Percentiles rank a stretch among this genome's conserved stretches.
phyloP scores from a whole-genome alignment of 768 basidiomycete species.

The Lactarius sanguifluus region DNA sequence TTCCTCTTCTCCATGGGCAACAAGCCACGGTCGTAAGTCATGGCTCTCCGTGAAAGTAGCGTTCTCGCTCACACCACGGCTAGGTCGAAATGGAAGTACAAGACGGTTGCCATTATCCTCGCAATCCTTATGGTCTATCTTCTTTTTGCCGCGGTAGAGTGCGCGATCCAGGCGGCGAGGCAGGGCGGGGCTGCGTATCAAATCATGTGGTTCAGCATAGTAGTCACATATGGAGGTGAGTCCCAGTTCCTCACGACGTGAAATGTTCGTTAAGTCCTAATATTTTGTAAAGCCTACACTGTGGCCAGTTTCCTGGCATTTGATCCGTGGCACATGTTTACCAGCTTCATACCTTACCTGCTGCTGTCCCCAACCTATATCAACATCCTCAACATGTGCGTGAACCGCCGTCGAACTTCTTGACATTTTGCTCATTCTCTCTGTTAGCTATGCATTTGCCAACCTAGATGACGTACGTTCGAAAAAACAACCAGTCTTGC shows the following conservation, averaged over 20 bases:
- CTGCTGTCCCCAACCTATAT: slow-evolving; percentile 81
- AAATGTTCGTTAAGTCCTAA: neutral
- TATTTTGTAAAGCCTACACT: slow-evolving; percentile 57
- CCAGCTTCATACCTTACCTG: slow-evolving; percentile 86
- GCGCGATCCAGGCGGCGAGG: slow-evolving; percentile 67
- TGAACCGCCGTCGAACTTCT: neutral
- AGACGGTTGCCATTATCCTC: slow-evolving; percentile 68
- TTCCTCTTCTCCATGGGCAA: slow-evolving; percentile 98
- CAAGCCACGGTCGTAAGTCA: slow-evolving; percentile 73
- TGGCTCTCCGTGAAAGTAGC: neutral
- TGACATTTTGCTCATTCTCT: slow-evolving; percentile 15
- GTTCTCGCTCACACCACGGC: neutral
- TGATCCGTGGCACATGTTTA: slow-evolving; percentile 96
- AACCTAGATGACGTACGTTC: slow-evolving; percentile 78
- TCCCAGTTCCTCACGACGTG: slow-evolving; percentile 1
- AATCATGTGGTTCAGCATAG: slow-evolving; percentile 80
- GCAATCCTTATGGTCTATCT: slow-evolving; percentile 82
- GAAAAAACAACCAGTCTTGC: slow-evolving; percentile 12
- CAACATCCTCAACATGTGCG: slow-evolving; percentile 75
- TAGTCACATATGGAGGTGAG: slow-evolving; percentile 81
- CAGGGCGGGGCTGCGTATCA: slow-evolving; percentile 67
- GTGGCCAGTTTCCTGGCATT: slow-evolving; percentile 78
- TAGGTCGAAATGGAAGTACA: slow-evolving; percentile 86
- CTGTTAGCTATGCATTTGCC: slow-evolving; percentile 73
- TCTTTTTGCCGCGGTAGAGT: slow-evolving; percentile 77